Conservation (phyloP, 2,329 filamentous ascomycete species). For the Onygena corvina region DNA sequence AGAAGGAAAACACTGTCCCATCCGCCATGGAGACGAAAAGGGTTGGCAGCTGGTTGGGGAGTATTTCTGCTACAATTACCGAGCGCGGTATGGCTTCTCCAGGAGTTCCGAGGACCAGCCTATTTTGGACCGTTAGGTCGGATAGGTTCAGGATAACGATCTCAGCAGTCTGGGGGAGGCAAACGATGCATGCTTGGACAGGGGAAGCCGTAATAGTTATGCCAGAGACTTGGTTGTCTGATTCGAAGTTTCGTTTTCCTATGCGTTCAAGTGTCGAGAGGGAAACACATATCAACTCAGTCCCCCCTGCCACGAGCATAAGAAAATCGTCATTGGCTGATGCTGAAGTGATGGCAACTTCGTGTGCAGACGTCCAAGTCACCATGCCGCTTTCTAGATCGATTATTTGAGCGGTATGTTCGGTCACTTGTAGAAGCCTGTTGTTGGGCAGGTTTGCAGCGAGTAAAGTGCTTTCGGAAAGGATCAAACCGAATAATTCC, state of each 20-base stretch:
- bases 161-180: constrained; percentile 75
- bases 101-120: constrained; percentile 51
- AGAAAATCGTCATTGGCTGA: constrained; percentile 60
- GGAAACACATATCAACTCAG: constrained; percentile 57
- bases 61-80: constrained; percentile 64
- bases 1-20: constrained; percentile 77
- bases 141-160: constrained; percentile 61
- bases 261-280: constrained; percentile 46
- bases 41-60: constrained; percentile 55
- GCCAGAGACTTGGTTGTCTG: constrained; percentile 70
- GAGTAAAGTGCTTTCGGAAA: constrained; percentile 62
- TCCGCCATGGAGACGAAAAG: constrained; percentile 86
- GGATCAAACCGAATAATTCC: constrained; percentile 55
- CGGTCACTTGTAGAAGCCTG: constrained; percentile 64
- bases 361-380: constrained; percentile 29
- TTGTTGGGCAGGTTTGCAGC: constrained; percentile 53
- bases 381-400: constrained; percentile 39
- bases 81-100: constrained; percentile 71
- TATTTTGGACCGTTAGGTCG: constrained; percentile 53
- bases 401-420: constrained; percentile 48
- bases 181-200: constrained; percentile 59
- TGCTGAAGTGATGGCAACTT: constrained; percentile 58
- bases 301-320: constrained; percentile 64
- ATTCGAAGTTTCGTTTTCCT: constrained; percentile 48
- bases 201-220: constrained; percentile 59